These are phyloP conservation scores for Saccharomyces hybrid DNA, from an alignment of 1,139 yeast genomes.

Conservation along the genomic window DNA sequence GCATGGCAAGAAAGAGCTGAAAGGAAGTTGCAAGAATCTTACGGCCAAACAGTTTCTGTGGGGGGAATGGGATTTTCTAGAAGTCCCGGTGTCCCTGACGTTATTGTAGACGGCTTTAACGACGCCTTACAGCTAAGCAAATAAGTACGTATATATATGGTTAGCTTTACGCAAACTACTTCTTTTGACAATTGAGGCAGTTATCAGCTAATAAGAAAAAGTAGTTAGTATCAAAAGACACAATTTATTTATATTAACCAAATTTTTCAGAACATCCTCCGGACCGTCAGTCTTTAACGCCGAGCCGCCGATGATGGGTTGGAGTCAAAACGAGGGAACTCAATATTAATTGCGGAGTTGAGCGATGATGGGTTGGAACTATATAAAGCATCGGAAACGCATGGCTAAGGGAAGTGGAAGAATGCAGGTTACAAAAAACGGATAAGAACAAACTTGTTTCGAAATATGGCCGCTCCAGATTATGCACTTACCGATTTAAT, in stretches of 20 bases:
- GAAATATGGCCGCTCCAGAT: background rate
- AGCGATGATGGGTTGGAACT: background rate
- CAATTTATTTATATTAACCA: background rate
- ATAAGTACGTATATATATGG: background rate
- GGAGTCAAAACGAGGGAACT: background rate
- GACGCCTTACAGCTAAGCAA: slow-evolving; percentile 37
- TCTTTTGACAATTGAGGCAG: background rate
- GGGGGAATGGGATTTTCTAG: slow-evolving; percentile 82
- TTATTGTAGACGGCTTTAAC: slow-evolving; percentile 56
- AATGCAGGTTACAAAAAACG: background rate
- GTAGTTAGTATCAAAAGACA: background rate
- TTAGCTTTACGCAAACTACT: background rate
- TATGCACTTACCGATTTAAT: slow-evolving; percentile 4
- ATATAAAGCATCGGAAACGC: background rate
- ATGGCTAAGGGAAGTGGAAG: background rate
- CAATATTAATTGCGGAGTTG: background rate
- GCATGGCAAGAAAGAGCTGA: slow-evolving; percentile 39
- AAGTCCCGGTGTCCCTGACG: slow-evolving; percentile 89
- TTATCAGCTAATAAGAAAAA: background rate
- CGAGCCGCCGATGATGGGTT: background rate
- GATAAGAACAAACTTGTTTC: background rate
- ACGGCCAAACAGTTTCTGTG: slow-evolving; percentile 43
- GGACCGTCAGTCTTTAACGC: background rate
- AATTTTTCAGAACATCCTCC: background rate
- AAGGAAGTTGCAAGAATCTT: slow-evolving; percentile 33